These are phyloP conservation scores for Aspergillus sclerotialis DNA, from an alignment of 2,329 filamentous ascomycete genomes.

Conservation along the genomic window DNA sequence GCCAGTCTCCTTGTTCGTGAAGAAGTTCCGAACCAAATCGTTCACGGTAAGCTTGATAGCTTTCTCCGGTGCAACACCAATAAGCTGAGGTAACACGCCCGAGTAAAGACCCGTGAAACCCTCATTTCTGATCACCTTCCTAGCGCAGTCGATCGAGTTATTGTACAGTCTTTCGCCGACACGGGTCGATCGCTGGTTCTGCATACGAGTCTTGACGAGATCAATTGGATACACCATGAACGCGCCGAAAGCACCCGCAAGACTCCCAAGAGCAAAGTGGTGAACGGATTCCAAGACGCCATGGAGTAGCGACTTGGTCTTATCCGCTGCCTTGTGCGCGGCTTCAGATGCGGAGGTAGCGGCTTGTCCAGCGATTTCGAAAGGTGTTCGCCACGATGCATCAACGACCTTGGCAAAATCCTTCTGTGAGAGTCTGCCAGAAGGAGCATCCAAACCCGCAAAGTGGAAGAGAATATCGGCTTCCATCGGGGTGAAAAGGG, in stretches of 20 bases:
- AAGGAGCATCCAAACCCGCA: constrained; percentile 82
- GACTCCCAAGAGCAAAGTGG: constrained; percentile 80
- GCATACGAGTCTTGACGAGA: constrained; percentile 95
- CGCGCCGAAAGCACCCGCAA: constrained; percentile 93
- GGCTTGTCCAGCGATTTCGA: constrained; percentile 46
- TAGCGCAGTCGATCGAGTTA: constrained; percentile 92
- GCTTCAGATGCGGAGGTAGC: constrained; percentile 34
- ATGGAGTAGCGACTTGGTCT: constrained; percentile 53
- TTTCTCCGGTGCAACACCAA: constrained; percentile 98
- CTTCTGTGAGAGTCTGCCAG: constrained; percentile 69
- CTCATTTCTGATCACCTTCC: constrained; percentile 89
- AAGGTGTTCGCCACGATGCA: constrained; percentile 73
- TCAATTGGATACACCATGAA: constrained; percentile 99
- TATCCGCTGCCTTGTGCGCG: constrained; percentile 49
- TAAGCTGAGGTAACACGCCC: constrained; percentile 86
- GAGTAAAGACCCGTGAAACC: constrained; percentile 86
- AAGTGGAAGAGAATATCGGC: constrained; percentile 99
- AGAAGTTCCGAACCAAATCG: constrained; percentile 73
- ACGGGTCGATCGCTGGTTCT: constrained; percentile 81
- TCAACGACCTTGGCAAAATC: constrained; percentile 96
- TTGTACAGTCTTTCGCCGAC: constrained; percentile 89
- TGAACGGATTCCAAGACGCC: constrained; percentile 70
- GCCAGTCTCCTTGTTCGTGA: constrained; percentile 66
- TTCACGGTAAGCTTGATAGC: constrained; percentile 99
- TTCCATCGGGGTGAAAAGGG: constrained; percentile 96